Base-by-base conservation (phyloP, 2,329 filamentous ascomycete genomes). In the Diaporthe longicolla region DNA sequence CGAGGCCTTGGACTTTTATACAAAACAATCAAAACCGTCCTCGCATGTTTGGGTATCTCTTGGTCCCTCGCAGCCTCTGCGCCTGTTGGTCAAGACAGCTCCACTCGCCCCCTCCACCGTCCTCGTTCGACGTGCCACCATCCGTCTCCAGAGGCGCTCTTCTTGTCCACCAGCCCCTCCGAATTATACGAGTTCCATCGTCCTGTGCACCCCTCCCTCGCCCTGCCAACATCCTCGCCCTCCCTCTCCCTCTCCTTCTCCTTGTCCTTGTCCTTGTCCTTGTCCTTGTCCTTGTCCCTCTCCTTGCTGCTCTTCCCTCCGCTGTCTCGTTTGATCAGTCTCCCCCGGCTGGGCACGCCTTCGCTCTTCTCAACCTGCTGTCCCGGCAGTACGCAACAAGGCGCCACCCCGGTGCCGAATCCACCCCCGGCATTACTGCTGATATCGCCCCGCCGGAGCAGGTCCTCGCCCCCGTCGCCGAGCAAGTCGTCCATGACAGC, bases 401-500 rank as follows among this genome's bases (percentile, higher is more conserved):
- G 4, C 70, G 63, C 65, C 21, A 68, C 52, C 7, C 71, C 75
- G 24, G 73, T 76, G 40, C 74, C 74, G 11, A 63, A 75, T 0
- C 74, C 74, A 0, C 68, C 74, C 7, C 74, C 74, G 19, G 68
- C 70, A 9, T 66, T 58, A 9, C 68, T 74, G 4, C 72, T 73
- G 11, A 43, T 35, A n/a, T 75, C 74, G 0, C 74, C 70, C 26
- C 40, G 57, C 15, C 57, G 57, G 21, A 40, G 59, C 50, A 86
- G 76, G 29, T 82, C 83, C 78, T 90, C 89, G 21, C 86, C 88
- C 1, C 83, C 79, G 29, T 87, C 85, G 2, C 82, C 82, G 11
- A 89, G 77, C 21, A 92, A 76, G 69, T 91, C 89, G 7, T 83
- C 80, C 4, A 91, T 81, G 52, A 87, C 87, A 0, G 89, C 84